phyloP scores from a whole-genome alignment of 257 asterid species.

The Mitragyna speciosa region DNA sequence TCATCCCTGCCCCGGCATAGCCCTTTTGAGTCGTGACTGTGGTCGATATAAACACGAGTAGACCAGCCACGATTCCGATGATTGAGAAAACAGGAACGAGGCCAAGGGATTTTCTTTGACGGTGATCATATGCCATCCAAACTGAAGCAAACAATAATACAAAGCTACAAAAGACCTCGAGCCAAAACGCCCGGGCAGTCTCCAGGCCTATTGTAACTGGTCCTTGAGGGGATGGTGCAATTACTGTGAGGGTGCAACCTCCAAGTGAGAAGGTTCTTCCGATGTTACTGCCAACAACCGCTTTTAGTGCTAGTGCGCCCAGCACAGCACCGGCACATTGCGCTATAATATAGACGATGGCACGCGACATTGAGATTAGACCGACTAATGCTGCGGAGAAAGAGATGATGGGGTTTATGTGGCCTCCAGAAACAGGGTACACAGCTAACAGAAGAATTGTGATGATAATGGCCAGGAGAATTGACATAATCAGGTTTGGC shows the following conservation, averaged over 20 bases:
- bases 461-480: slow-evolving; percentile 50
- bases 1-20: slow-evolving; percentile 64
- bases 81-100: slow-evolving; percentile 32
- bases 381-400: slow-evolving; percentile 77
- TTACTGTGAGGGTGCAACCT: slow-evolving; percentile 62
- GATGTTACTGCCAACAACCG: slow-evolving; percentile 47
- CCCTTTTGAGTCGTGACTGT: slow-evolving; percentile 45
- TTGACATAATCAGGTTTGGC: slow-evolving; percentile 53
- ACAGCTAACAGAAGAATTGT: slow-evolving; percentile 65
- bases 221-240: slow-evolving; percentile 39
- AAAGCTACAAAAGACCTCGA: slow-evolving; percentile 61
- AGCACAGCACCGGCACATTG: slow-evolving; percentile 42
- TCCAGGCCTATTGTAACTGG: slow-evolving; percentile 39
- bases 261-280: slow-evolving; percentile 54
- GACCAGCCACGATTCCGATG: slow-evolving; percentile 39
- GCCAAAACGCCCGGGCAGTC: slow-evolving; percentile 60
- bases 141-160: slow-evolving; percentile 59
- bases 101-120: slow-evolving; percentile 57
- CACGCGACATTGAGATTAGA: slow-evolving; percentile 60
- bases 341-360: slow-evolving; percentile 49
- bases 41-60: slow-evolving; percentile 49
- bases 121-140: slow-evolving; percentile 79
- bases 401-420: slow-evolving; percentile 74
- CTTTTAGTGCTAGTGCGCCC: slow-evolving; percentile 72
- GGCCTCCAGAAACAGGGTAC: slow-evolving; percentile 74